Evolutionary conservation across 2,329 filamentous ascomycete species (phyloP).

Genomic region (Aspergillus awamori): DNA sequence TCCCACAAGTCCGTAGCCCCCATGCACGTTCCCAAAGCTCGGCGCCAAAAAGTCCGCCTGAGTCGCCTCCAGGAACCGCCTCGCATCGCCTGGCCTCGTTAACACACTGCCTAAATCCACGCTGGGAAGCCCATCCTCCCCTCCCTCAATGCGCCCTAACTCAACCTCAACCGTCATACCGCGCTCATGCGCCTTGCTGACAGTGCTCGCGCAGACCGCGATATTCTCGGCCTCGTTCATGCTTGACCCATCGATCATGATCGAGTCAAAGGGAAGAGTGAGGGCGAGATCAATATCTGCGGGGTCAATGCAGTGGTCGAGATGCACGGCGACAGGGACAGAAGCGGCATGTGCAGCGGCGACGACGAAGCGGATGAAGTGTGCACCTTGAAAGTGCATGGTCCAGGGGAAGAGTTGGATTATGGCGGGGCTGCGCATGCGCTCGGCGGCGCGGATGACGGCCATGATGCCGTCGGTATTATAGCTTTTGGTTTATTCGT

Average conservation of each 20-base stretch:
- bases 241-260: slow-evolving; percentile 74
- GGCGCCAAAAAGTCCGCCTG: slow-evolving; percentile 72
- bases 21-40: slow-evolving; percentile 33
- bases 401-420: slow-evolving; percentile 73
- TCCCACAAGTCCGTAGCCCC: slow-evolving; percentile 29
- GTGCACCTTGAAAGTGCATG: slow-evolving; percentile 60
- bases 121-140: slow-evolving; percentile 74
- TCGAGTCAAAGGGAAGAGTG: slow-evolving; percentile 63
- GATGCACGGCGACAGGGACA: slow-evolving; percentile 62
- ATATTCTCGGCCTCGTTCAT: slow-evolving; percentile 69
- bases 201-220: slow-evolving; percentile 60
- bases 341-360: slow-evolving; percentile 55
- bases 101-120: slow-evolving; percentile 61
- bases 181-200: slow-evolving; percentile 26
- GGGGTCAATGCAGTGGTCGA: slow-evolving; percentile 65
- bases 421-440: slow-evolving; percentile 65
- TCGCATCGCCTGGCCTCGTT: slow-evolving; percentile 66
- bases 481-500: slow-evolving; percentile 46
- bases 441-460: slow-evolving; percentile 66
- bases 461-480: slow-evolving; percentile 69
- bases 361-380: slow-evolving; percentile 55
- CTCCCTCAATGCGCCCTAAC: slow-evolving; percentile 37
- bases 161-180: slow-evolving; percentile 67
- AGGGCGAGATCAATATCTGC: slow-evolving; percentile 57
- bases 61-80: slow-evolving; percentile 63